These are phyloP conservation scores for Exophiala sp. DNA, from an alignment of 2,329 filamentous ascomycete genomes.

Conservation along the genomic window DNA sequence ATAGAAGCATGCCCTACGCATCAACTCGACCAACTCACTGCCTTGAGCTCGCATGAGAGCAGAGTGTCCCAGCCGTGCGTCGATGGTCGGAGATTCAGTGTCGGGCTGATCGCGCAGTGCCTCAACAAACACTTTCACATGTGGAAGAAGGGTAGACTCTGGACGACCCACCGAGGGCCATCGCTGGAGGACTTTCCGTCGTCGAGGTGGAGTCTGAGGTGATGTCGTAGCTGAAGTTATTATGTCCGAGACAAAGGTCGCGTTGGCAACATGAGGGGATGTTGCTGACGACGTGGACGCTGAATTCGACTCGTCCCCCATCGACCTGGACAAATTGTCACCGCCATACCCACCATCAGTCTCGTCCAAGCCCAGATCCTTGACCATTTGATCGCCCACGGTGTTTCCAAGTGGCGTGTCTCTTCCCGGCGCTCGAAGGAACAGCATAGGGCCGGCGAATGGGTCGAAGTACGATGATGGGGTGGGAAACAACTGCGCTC, in stretches of 20 bases:
- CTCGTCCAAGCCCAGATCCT: slow-evolving; percentile 16
- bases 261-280: neutral
- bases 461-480: slow-evolving; percentile 40
- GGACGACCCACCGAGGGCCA: slow-evolving; percentile 24
- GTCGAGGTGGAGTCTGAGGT: slow-evolving; percentile 6
- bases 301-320: slow-evolving; percentile 10
- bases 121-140: slow-evolving; percentile 20
- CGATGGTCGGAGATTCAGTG: neutral
- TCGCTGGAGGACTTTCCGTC: slow-evolving; percentile 25
- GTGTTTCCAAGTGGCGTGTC: slow-evolving; percentile 31
- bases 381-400: slow-evolving; percentile 8
- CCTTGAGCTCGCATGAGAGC: slow-evolving; percentile 37
- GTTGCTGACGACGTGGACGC: neutral
- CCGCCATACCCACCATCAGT: slow-evolving; percentile 3
- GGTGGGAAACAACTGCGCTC: slow-evolving; percentile 35
- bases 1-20: slow-evolving; percentile 44
- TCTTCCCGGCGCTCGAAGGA: slow-evolving; percentile 41
- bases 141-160: slow-evolving; percentile 23
- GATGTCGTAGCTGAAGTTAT: neutral
- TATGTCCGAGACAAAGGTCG: neutral
- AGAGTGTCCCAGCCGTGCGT: slow-evolving; percentile 6
- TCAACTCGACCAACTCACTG: slow-evolving; percentile 39
- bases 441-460: slow-evolving; percentile 43
- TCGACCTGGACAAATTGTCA: slow-evolving; percentile 1
- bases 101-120: neutral